Percentiles rank a stretch among this genome's conserved stretches.
Evolutionary conservation across 1,284 basidiomycete species (phyloP).

Genomic region (Laetiporus sulphureus): DNA sequence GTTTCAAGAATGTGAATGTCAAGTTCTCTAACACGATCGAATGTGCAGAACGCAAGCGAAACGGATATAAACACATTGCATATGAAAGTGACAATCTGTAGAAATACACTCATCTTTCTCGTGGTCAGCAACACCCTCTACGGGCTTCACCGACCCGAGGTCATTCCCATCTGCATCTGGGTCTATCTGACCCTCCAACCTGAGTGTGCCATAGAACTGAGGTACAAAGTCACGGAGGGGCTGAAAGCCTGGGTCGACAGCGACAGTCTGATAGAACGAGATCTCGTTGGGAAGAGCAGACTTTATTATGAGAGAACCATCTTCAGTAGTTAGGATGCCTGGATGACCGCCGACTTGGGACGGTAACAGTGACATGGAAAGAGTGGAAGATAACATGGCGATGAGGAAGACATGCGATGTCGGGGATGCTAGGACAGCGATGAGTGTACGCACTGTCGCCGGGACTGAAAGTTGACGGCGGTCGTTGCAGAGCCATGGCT

Average conservation of each 20-base stretch:
- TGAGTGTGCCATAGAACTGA: slow-evolving; percentile 71
- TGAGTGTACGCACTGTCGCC: too few relatives aligned
- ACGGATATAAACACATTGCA: slow-evolving; percentile 1
- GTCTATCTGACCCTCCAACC: slow-evolving; percentile 54
- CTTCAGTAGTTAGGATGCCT: slow-evolving; percentile 68
- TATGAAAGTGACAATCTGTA: neutral
- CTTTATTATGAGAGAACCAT: slow-evolving; percentile 83
- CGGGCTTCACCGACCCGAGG: slow-evolving; percentile 19
- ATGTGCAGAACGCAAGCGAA: slow-evolving; percentile 32
- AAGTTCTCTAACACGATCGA: slow-evolving; percentile 86
- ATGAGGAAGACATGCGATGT: too few relatives aligned
- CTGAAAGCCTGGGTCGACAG: slow-evolving; percentile 34
- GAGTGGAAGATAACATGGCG: too few relatives aligned
- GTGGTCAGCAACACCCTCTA: slow-evolving; percentile 18
- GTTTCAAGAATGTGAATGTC: slow-evolving; percentile 63
- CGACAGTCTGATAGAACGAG: slow-evolving; percentile 71
- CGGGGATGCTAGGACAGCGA: too few relatives aligned
- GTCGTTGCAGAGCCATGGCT: too few relatives aligned
- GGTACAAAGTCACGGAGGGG: slow-evolving; percentile 57
- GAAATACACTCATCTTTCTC: slow-evolving; percentile 44
- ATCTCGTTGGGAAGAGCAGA: slow-evolving; percentile 69
- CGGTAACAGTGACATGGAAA: too few relatives aligned
- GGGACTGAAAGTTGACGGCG: too few relatives aligned
- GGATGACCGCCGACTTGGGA: slow-evolving; percentile 87
- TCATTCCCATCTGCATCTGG: slow-evolving; percentile 14